phyloP scores from a whole-genome alignment of 2,329 filamentous ascomycete species.

The Pyrenophora graminea region DNA sequence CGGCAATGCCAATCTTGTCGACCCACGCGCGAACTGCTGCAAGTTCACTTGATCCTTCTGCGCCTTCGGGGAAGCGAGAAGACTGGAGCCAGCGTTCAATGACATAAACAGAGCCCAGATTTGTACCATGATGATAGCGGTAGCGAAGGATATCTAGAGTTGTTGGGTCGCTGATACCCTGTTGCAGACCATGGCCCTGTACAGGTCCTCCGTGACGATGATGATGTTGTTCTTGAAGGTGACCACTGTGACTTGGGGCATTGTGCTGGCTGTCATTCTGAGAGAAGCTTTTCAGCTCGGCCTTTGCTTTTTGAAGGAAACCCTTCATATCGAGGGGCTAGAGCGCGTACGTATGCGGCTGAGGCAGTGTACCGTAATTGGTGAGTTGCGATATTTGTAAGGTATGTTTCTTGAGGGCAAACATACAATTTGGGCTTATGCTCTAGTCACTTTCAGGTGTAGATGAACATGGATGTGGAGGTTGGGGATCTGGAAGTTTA shows the following conservation, averaged over 20 bases:
- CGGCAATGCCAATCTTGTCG: constrained; percentile 53
- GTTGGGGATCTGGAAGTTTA: neutral
- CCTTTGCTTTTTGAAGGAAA: constrained; percentile 36
- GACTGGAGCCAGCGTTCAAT: constrained; percentile 62
- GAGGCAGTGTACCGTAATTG: constrained; percentile 2
- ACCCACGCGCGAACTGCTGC: constrained; percentile 57
- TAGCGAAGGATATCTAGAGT: constrained; percentile 55
- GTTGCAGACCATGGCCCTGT: constrained; percentile 13
- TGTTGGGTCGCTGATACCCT: constrained; percentile 46
- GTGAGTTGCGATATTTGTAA: neutral
- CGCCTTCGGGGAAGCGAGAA: constrained; percentile 54
- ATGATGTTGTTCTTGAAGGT: constrained; percentile 4
- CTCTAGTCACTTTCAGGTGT: neutral
- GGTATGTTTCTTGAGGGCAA: too few species aligned
- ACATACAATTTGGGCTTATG: neutral
- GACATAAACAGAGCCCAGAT: constrained; percentile 64
- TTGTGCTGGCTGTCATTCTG: constrained; percentile 6
- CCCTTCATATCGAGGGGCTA: constrained; percentile 28
- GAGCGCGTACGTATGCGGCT: constrained; percentile 10
- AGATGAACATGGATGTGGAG: neutral
- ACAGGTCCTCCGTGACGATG: neutral
- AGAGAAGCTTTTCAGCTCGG: constrained; percentile 23
- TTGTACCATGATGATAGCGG: constrained; percentile 63
- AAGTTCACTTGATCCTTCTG: constrained; percentile 55
- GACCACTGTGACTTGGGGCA: neutral